Percentiles rank a stretch among this genome's conserved stretches.
These are phyloP conservation scores for Aspergillus cavernicola DNA, from an alignment of 495 filamentous ascomycete genomes.

Conservation along the genomic window DNA sequence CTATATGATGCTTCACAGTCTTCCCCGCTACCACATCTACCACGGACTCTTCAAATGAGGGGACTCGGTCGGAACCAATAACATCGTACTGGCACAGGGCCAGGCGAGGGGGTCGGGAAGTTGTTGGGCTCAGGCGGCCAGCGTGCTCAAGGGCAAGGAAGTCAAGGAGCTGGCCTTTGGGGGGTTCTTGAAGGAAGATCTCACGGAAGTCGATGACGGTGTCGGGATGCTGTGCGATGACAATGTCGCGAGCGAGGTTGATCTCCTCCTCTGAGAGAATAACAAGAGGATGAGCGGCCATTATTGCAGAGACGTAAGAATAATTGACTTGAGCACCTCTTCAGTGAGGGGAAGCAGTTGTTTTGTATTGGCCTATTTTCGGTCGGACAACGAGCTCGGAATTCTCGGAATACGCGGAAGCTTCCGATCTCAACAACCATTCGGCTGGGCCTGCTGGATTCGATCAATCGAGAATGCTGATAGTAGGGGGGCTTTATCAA, in stretches of 20 bases:
- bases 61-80: constrained; percentile 52
- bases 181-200: constrained; percentile 50
- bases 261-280: constrained; percentile 47
- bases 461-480: neutral
- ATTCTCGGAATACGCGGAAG: constrained; percentile 6
- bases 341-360: neutral
- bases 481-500: neutral
- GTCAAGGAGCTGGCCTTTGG: constrained; percentile 42
- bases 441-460: constrained; percentile 2
- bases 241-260: constrained; percentile 44
- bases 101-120: constrained; percentile 51
- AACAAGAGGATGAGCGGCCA: constrained; percentile 43
- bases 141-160: constrained; percentile 51
- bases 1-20: constrained; percentile 48
- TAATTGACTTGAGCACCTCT: neutral
- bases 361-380: too few species aligned
- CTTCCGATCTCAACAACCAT: neutral
- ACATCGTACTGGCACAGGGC: constrained; percentile 67
- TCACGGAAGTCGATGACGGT: constrained; percentile 50
- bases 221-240: constrained; percentile 37
- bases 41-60: constrained; percentile 58
- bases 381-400: too few species aligned
- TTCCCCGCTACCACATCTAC: constrained; percentile 53
- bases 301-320: constrained; percentile 9
- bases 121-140: constrained; percentile 42